Conservation (phyloP, 1,139 yeast genomes). For the Yamadazyma atlantica region DNA sequence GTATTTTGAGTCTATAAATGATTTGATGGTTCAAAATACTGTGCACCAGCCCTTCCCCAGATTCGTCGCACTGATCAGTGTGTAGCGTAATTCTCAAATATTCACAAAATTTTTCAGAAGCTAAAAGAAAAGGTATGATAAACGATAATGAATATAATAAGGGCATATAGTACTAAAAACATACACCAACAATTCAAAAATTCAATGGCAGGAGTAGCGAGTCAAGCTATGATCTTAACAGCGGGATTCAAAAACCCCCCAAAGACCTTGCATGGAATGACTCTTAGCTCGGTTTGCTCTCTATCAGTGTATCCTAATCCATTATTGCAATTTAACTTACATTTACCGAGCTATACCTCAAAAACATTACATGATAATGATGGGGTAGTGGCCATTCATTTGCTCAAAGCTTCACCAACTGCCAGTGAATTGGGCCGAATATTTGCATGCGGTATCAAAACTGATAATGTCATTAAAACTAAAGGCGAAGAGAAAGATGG, state of each 20-base stretch:
- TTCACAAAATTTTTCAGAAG: background rate
- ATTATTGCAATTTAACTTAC: conserved; percentile 75
- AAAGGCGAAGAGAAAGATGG: conserved; percentile 31
- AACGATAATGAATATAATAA: conserved; percentile 6
- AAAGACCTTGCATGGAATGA: conserved; percentile 61
- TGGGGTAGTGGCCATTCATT: conserved; percentile 65
- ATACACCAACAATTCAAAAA: conserved; percentile 23
- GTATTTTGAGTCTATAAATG: no score
- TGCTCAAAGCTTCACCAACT: conserved; percentile 56
- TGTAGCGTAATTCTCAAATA: no score
- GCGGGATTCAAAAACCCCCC: conserved; percentile 21
- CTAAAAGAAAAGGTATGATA: background rate
- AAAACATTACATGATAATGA: conserved; percentile 54
- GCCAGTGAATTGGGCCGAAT: conserved; percentile 56
- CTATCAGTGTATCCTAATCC: conserved; percentile 73
- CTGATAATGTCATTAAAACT: conserved; percentile 12
- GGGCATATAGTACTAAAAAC: conserved; percentile 6
- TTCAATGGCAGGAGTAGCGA: conserved; percentile 42
- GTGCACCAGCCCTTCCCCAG: background rate
- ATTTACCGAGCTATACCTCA: conserved; percentile 79
- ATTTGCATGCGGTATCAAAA: conserved; percentile 60
- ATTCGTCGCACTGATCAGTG: background rate
- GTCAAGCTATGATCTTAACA: conserved; percentile 46
- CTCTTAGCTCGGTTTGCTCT: conserved; percentile 80
- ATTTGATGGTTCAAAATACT: no score